A percentile compares a stretch with the other conserved stretches of the same genome.
Evolutionary conservation across 352 stramenopile species (phyloP).

Genomic region (Globisporangium echinulatum): DNA sequence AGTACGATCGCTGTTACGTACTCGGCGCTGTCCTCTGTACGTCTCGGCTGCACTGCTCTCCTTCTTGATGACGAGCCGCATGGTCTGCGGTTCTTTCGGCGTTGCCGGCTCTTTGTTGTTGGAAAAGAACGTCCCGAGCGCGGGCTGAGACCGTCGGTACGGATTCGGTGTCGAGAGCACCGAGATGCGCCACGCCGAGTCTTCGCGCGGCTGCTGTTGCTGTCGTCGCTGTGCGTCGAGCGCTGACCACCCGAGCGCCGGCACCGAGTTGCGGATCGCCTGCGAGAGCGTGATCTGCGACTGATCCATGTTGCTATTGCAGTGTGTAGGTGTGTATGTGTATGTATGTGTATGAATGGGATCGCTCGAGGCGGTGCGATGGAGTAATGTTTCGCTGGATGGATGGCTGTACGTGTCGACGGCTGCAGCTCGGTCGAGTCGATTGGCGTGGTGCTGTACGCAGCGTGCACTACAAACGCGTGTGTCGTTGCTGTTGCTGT

Average conservation of each 20-base stretch:
- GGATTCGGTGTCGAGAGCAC: conserved; percentile 8
- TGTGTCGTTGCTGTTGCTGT: no score
- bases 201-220: conserved; percentile 9
- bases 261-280: conserved; percentile 7
- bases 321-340: not conserved
- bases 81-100: conserved; percentile 8
- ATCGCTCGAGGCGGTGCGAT: no score
- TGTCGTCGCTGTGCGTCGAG: not conserved
- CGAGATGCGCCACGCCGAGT: conserved; percentile 14
- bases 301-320: conserved; percentile 3
- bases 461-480: no score
- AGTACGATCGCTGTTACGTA: not conserved
- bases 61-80: conserved; percentile 10
- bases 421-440: no score
- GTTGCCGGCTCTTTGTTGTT: conserved; percentile 4
- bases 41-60: conserved; percentile 2
- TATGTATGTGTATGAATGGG: no score
- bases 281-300: conserved; percentile 13
- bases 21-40: conserved; percentile 15
- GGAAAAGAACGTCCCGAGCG: conserved; percentile 11
- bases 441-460: no score
- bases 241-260: not conserved
- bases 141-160: conserved; percentile 4
- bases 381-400: no score
- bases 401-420: no score